Evolutionary conservation across 306 rosid species (phyloP).

Genomic region (Herpetospermum pedunculosum): DNA sequence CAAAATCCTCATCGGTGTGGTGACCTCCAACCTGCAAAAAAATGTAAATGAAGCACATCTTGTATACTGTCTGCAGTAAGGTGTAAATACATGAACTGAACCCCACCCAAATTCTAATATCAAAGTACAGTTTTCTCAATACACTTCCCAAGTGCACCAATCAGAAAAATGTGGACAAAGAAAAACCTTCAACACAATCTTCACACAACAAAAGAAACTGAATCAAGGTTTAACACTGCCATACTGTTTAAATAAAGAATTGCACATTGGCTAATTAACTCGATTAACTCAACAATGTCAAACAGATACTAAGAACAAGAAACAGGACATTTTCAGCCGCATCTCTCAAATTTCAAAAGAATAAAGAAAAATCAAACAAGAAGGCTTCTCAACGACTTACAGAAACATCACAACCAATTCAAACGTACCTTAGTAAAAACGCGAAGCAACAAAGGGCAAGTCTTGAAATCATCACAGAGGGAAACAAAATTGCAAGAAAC

Average conservation of each 20-base stretch:
- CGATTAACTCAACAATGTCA: neutral
- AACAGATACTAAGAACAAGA: neutral
- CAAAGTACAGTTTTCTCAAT: neutral
- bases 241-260: neutral
- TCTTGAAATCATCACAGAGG: conserved; percentile 25
- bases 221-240: neutral
- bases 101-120: neutral
- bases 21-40: conserved; percentile 61
- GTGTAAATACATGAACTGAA: neutral
- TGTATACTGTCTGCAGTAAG: neutral
- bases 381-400: neutral
- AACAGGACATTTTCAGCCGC: neutral
- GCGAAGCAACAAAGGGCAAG: conserved; percentile 84
- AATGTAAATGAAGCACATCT: neutral
- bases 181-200: neutral
- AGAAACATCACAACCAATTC: too few species aligned
- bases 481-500: neutral
- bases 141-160: neutral
- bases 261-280: neutral
- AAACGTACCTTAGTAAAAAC: conserved; percentile 75
- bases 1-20: conserved; percentile 65
- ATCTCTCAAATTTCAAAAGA: neutral
- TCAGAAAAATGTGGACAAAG: neutral
- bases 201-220: neutral
- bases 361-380: neutral